Evolutionary conservation across 2,329 filamentous ascomycete genomes (phyloP), one percentile per base, ranked within the genome.

Genomic region (Sphaerulina populicola): DNA sequence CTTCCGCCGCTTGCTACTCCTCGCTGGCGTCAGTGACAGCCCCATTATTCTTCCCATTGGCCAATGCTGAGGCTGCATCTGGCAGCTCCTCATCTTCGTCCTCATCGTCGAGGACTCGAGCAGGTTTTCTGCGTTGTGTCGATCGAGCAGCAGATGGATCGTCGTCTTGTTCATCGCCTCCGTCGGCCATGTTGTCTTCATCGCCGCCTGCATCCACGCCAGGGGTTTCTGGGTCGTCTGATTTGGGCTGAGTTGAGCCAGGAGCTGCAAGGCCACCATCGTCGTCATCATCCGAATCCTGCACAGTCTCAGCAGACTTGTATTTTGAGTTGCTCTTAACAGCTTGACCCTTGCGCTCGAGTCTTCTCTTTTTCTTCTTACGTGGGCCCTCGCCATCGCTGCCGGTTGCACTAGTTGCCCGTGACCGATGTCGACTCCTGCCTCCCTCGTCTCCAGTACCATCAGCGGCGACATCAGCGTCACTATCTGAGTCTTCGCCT

Each of bases 291-390:
- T 86, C 83, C 54, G 83, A 88, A 56, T 91, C 86, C 40, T 88
- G 84, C 27, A 95, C 82, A 56, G 89, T 80, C 69, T 94, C 89
- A 1, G 79, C 82, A 45, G 85, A 90, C 77, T 95, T 95, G 76
- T 80, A 94, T 70, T 94, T 94, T 67, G 57, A 59, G 10, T 48
- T 48, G 42, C 55, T 61, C 52, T 61, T 63, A 68, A 70, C 58
- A 45, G 67, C 69, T 55, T 64, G 61, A 59, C 64, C 61, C 63
- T 79, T 79, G 53, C 78, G 70, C 60, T 81, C 79, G 47, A 83
- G 62, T 62, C 77, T 77, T 66, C 79, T 74, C 64, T 78, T 77
- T 71, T 83, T 83, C 48, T 70, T 69, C 15, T 71, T 82, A 18
- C 78, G 77, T 52, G 79, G 81, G 68, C 84, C 85, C 65, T 81